Base-by-base conservation (phyloP, 2,329 filamentous ascomycete genomes). In the Colletotrichum camelliae region DNA sequence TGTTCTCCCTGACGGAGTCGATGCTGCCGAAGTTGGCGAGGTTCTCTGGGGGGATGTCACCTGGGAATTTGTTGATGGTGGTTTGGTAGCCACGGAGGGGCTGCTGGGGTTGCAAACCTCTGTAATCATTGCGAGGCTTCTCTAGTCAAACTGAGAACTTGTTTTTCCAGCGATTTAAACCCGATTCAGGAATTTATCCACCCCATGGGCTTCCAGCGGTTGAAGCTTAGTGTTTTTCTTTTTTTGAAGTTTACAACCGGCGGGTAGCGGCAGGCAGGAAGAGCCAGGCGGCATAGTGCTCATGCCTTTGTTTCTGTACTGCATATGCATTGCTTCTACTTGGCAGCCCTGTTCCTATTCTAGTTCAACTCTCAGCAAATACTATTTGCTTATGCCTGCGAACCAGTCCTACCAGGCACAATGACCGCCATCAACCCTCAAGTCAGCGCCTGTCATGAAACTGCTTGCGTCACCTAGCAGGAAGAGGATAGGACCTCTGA, bases 351-450 rank as follows among this genome's bases (percentile, higher is more conserved):
- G 15, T 37, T 7, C 35, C 35, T 15, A 37, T 3, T 37, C 35
- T 37, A 37, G 15, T 15, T 37, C 7, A 15, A 37, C 3, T 37
- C 16, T 7, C 35, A 37, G 35, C 16, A 37, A 16, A 16, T 37
- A 37, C 7, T 15, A 15, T 4, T 37, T 37, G 35, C 35, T 16
- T 37, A 37, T 37, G 15, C 35, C 15, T 37, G 6, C 35, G 15
- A 37, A 37, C 37, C 37, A 18, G 37, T 39, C 15, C 24, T 77
- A 82, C 80, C 80, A 83, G 33, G 82, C 81, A 77, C 81, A 84
- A 72, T 86, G 82, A 5, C 84, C 84, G 24, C 85, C 84, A 74
- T 86, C 85, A 27, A 85, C 83, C 15, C 83, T 75, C n/a, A 86
- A 65, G 74, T 86, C 85, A 2, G 84, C 78, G 3, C 81, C 84